Evolutionary conservation across 805 yeast genomes (phyloP).

Genomic region (Cyberlindnera amylophila): DNA sequence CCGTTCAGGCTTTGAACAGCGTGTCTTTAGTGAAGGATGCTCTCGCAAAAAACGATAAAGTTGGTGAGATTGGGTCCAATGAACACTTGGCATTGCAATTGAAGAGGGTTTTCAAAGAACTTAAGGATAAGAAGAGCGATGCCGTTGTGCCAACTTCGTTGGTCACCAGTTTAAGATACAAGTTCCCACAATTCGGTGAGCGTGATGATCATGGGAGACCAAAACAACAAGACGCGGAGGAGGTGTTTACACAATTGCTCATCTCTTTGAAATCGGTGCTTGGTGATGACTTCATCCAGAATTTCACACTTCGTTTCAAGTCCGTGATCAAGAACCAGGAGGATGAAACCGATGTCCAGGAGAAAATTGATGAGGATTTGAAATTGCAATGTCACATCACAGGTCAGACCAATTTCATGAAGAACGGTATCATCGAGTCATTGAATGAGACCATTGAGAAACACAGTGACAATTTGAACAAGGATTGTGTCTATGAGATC

Average conservation of each 20-base stretch:
- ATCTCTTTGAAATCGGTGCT: constrained; percentile 44
- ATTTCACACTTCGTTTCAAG: constrained; percentile 63
- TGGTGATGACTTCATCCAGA: constrained; percentile 47
- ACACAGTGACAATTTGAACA: constrained; percentile 61
- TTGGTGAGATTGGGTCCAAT: constrained; percentile 33
- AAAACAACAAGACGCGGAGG: constrained; percentile 99
- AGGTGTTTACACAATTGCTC: constrained; percentile 80
- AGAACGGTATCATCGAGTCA: constrained; percentile 77
- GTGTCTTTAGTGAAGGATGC: constrained; percentile 67
- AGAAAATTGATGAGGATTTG: constrained; percentile 52
- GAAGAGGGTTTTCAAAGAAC: constrained; percentile 38
- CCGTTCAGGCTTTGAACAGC: constrained; percentile 82
- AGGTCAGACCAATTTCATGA: constrained; percentile 78
- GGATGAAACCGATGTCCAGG: constrained; percentile 45
- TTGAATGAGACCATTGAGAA: constrained; percentile 77
- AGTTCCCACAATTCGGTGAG: constrained; percentile 89
- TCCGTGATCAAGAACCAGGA: constrained; percentile 60
- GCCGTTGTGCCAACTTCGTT: constrained; percentile 69
- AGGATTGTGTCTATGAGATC: constrained; percentile 69
- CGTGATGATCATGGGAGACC: constrained; percentile 63
- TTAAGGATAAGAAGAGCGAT: constrained; percentile 36
- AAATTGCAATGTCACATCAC: constrained; percentile 90
- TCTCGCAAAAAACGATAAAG: constrained; percentile 46
- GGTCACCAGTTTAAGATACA: constrained; percentile 58
- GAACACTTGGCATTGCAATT: constrained; percentile 45